These are phyloP conservation scores for Diaporthe ampelina DNA, from an alignment of 2,329 filamentous ascomycete species.

Conservation along the genomic window DNA sequence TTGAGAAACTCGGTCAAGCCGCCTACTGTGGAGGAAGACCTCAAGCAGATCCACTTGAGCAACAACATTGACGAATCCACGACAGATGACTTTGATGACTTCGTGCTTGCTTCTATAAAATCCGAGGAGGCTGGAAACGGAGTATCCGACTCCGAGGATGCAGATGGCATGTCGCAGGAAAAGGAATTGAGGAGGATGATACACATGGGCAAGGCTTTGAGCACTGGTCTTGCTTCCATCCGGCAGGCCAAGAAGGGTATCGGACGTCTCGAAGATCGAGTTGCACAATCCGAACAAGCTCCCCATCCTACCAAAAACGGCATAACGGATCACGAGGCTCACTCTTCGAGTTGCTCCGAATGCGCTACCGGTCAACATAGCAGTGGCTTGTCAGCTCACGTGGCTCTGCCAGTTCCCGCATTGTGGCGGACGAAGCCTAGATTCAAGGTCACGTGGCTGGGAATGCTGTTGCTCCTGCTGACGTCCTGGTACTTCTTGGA, in stretches of 20 bases:
- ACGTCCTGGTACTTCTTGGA: constrained; percentile 70
- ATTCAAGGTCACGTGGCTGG: constrained; percentile 64
- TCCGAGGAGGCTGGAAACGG: constrained; percentile 46
- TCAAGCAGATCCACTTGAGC: constrained; percentile 64
- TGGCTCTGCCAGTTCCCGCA: constrained; percentile 61
- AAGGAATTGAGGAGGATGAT: constrained; percentile 60
- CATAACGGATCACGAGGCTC: neutral
- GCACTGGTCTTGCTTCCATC: constrained; percentile 65
- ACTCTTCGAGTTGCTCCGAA: constrained; percentile 34
- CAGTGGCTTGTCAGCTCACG: constrained; percentile 49
- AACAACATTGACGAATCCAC: constrained; percentile 72
- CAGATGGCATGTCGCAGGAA: constrained; percentile 48
- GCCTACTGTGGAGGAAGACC: constrained; percentile 68
- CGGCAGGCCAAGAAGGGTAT: constrained; percentile 70
- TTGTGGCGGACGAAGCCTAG: constrained; percentile 60
- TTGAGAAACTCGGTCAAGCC: constrained; percentile 68
- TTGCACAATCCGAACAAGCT: constrained; percentile 56
- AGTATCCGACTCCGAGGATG: constrained; percentile 35
- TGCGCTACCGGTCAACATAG: neutral
- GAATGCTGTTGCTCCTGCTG: constrained; percentile 59
- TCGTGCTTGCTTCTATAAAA: constrained; percentile 54
- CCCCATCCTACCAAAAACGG: neutral
- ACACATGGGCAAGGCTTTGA: constrained; percentile 67
- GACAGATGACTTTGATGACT: constrained; percentile 69
- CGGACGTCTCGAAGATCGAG: constrained; percentile 67